Percentiles rank a stretch among this genome's conserved stretches.
These are phyloP conservation scores for Solanum tacnaense DNA, from an alignment of 257 asterid genomes.

Conservation along the genomic window DNA sequence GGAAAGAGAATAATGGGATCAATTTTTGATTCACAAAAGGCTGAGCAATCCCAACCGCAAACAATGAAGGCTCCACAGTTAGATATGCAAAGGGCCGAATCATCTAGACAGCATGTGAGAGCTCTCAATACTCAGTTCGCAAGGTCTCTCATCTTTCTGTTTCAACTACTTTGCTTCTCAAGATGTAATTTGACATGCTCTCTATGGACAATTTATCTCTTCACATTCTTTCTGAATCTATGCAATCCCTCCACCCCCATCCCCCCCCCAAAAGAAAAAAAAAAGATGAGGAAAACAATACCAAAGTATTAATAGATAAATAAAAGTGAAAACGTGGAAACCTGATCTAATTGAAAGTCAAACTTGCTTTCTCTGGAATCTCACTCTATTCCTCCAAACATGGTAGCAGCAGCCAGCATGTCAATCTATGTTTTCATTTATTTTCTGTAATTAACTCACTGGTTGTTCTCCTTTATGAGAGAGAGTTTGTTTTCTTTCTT, in stretches of 20 bases:
- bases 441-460: neutral
- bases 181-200: neutral
- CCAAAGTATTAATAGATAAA: neutral
- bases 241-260: neutral
- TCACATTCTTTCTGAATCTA: neutral
- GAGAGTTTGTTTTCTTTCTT: neutral
- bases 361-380: neutral
- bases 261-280: neutral
- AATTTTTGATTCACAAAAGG: slow-evolving; percentile 28
- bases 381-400: neutral
- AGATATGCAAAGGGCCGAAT: slow-evolving; percentile 72
- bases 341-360: neutral
- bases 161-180: neutral
- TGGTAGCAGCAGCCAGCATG: neutral
- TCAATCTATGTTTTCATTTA: neutral
- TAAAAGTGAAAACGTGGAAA: neutral
- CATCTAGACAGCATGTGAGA: slow-evolving; percentile 85
- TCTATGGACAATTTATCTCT: neutral
- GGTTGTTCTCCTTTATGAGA: neutral
- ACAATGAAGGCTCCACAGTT: slow-evolving; percentile 18
- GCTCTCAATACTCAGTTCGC: slow-evolving; percentile 94
- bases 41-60: slow-evolving; percentile 40
- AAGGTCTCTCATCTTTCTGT: slow-evolving; percentile 31
- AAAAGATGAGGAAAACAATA: neutral
- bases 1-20: slow-evolving; percentile 62